Evolutionary conservation across 2,329 filamentous ascomycete genomes (phyloP), one percentile per base, ranked within the genome.

Genomic region (Capronia epimyces): DNA sequence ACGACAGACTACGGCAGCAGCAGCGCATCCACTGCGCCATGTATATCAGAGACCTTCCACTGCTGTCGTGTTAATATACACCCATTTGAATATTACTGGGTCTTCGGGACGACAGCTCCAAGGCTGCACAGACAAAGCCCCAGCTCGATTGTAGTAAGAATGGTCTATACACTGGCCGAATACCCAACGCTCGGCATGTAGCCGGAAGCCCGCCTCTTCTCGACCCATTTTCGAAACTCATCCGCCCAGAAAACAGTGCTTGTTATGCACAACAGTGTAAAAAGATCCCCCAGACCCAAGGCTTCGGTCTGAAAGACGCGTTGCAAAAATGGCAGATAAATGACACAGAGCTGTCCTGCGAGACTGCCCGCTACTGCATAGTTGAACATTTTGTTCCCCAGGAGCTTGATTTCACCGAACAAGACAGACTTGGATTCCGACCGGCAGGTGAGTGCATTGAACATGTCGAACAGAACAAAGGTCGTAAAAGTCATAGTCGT

Each of bases 401-500:
- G 86, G 10, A 95, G 68, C 7, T 86, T 82, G 44, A 95, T 77
- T 66, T 98, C 90, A 34, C 93, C 91, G 21, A 85, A 79, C 2
- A 98, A 78, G 3, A 98, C 77, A 9, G 87, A 94, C 68, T 97
- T 97, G 56, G 80, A 83, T 66, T 95, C 90, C 6, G 87, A 94
- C 42, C 93, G 87, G 70, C 93, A 98, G 13, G 88, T 85, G 18
- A 98, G 76, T 1, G 93, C 93, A 69, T 98, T 97, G 76, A 97
- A 96, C 93, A 98, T 98, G 75, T 98, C 93, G 69, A 97, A 98
- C 47, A 98, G 80, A 40, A 98, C 93, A 66, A 98, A 98, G 71
- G 90, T 95, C 4, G 93, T 98, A 67, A 98, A 98, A 0, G 93
- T 97, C 87, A 98, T 96, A 58, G 93, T 98, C 1, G 93, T 98